Conservation (phyloP, 2,329 filamentous ascomycete genomes). For the Pseudogymnoascus sp. region DNA sequence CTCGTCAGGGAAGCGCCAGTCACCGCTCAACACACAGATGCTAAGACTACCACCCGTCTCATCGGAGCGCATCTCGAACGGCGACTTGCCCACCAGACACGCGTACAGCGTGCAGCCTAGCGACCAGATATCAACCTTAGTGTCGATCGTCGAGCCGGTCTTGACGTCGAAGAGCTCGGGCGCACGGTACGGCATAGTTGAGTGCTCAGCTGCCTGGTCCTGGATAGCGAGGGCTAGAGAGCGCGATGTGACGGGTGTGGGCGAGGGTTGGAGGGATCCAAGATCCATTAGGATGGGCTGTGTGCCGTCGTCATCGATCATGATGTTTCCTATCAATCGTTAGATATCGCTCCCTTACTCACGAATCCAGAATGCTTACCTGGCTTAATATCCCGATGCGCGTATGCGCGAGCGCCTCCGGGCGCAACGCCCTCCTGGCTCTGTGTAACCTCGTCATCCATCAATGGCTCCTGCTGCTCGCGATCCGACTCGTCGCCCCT, state of each 20-base stretch:
- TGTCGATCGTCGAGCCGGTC: slow-evolving; percentile 83
- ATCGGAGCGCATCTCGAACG: slow-evolving; percentile 91
- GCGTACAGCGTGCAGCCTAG: slow-evolving; percentile 96
- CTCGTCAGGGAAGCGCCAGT: slow-evolving; percentile 95
- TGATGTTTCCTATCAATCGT: slow-evolving; percentile 66
- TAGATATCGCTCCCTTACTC: slow-evolving; percentile 11
- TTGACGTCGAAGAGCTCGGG: slow-evolving; percentile 98
- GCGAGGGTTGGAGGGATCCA: slow-evolving; percentile 80
- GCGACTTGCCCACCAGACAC: slow-evolving; percentile 91
- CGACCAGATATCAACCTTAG: slow-evolving; percentile 97
- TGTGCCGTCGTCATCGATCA: slow-evolving; percentile 88
- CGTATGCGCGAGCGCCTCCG: slow-evolving; percentile 70
- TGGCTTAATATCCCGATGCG: slow-evolving; percentile 95
- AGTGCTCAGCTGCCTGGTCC: slow-evolving; percentile 91
- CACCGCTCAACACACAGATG: slow-evolving; percentile 84
- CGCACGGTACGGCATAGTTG: slow-evolving; percentile 96
- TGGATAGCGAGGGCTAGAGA: slow-evolving; percentile 87
- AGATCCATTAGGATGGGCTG: slow-evolving; percentile 96
- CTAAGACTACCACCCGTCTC: slow-evolving; percentile 91
- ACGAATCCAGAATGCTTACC: slow-evolving; percentile 45
- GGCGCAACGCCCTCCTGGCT: slow-evolving; percentile 61
- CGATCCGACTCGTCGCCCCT: slow-evolving; percentile 51
- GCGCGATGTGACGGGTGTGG: slow-evolving; percentile 80
- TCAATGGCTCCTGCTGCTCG: slow-evolving; percentile 72
- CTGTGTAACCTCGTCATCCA: slow-evolving; percentile 67